These are phyloP conservation scores for Hyphopichia khmerensis DNA, from an alignment of 1,139 yeast genomes.

Conservation along the genomic window DNA sequence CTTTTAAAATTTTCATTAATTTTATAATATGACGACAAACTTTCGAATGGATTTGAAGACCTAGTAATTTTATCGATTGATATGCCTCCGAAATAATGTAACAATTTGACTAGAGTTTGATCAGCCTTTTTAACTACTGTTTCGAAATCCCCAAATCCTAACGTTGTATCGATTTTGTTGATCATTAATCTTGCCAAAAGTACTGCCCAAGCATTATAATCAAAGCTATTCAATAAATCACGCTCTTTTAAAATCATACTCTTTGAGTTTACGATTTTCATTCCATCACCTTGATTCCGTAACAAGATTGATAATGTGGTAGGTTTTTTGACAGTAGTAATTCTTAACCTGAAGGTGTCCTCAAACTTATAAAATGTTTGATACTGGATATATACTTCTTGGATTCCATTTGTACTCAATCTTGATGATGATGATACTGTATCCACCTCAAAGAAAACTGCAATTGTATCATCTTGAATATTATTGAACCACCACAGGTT, in stretches of 20 bases:
- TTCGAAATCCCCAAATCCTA: constrained; percentile 37
- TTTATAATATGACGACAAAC: constrained; percentile 16
- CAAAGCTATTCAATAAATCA: constrained; percentile 28
- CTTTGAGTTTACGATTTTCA: constrained; percentile 14
- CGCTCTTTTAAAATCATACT: constrained; percentile 26
- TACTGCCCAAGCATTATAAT: constrained; percentile 30
- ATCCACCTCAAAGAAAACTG: constrained; percentile 33
- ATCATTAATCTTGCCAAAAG: constrained; percentile 32
- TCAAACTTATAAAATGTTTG: constrained; percentile 29
- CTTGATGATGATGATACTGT: constrained; percentile 23
- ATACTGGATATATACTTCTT: constrained; percentile 31
- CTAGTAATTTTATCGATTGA: constrained; percentile 11
- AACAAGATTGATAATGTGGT: constrained; percentile 27
- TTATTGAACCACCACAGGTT: constrained; percentile 35
- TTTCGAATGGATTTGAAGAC: constrained; percentile 22
- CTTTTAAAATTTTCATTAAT: constrained; percentile 25
- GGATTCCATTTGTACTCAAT: constrained; percentile 15
- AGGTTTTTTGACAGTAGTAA: constrained; percentile 27
- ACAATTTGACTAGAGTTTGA: constrained; percentile 22
- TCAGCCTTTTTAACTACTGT: constrained; percentile 26
- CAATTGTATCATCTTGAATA: constrained; percentile 23
- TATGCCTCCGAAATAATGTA: constrained; percentile 33
- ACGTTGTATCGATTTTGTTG: constrained; percentile 31
- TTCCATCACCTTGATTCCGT: constrained; percentile 14
- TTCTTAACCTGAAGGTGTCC: constrained; percentile 22